phyloP scores from a whole-genome alignment of 805 yeast species.

The Lipomyces spencermartinsiae region DNA sequence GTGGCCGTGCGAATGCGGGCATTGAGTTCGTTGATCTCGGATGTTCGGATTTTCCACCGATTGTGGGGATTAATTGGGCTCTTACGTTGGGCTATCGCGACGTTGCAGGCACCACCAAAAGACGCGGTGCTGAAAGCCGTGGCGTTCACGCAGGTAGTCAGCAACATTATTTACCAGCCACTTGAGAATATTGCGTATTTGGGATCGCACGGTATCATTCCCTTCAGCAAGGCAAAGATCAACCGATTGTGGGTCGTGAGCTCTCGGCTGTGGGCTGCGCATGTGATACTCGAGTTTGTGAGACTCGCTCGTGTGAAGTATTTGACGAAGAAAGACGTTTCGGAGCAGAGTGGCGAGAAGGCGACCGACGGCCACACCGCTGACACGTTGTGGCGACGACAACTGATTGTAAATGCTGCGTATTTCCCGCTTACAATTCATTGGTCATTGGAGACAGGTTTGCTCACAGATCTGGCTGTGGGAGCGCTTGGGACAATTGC shows the following conservation, averaged over 20 bases:
- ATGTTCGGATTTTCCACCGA: constrained; percentile 49
- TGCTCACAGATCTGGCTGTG: constrained; percentile 45
- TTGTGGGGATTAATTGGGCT: constrained; percentile 48
- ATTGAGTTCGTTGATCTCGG: constrained; percentile 42
- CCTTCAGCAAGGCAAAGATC: constrained; percentile 41
- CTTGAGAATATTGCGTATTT: constrained; percentile 52
- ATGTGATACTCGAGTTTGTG: constrained; percentile 48
- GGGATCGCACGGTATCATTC: constrained; percentile 47
- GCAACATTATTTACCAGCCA: constrained; percentile 49
- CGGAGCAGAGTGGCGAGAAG: constrained; percentile 14
- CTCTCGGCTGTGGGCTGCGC: constrained; percentile 50
- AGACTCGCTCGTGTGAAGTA: constrained; percentile 34
- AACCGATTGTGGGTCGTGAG: constrained; percentile 48
- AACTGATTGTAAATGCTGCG: constrained; percentile 47
- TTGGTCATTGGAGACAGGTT: constrained; percentile 50
- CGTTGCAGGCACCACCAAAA: constrained; percentile 43
- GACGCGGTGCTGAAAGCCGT: constrained; percentile 44
- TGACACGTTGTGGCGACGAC: constrained; percentile 35
- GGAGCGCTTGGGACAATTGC: constrained; percentile 51
- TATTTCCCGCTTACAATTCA: constrained; percentile 53
- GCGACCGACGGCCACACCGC: constrained; percentile 4
- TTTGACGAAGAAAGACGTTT: constrained; percentile 5
- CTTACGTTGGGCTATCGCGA: constrained; percentile 48
- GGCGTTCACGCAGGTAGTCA: constrained; percentile 47
- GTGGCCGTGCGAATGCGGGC: constrained; percentile 22